Evolutionary conservation across 2,329 filamentous ascomycete species (phyloP), one percentile per base, ranked within the genome.

Genomic region (Ceratocystis huliohia): DNA sequence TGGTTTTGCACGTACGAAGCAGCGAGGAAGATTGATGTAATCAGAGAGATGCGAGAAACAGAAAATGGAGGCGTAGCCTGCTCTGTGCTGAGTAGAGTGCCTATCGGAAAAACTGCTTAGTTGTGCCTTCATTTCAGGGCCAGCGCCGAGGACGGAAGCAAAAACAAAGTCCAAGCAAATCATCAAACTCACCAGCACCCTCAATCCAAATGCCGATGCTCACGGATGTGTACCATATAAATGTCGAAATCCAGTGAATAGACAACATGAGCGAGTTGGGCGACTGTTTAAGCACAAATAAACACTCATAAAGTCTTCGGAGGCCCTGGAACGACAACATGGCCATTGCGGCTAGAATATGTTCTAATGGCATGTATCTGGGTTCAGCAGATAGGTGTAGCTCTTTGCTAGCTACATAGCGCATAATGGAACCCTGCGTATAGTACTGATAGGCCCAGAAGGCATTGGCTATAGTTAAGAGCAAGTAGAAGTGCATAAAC

Each of bases 401-500:
- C 70, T 79, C 73, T 75, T 75, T 74, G 74, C 73, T 68, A 70
- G 75, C 74, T 75, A 85, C 72, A 17, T 74, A 72, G 33, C 74
- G 74, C 73, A 91, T 81, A 20, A 82, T 70, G 0, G 72, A 69
- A 1, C 88, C 88, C 68, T 78, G 74, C 30, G 72, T 76, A 28
- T 82, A 69, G 65, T 88, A 82, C 74, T 92, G 87, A 70, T 76
- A 75, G 0, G 80, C 82, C 91, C 92, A 96, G 74, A 92, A 88
- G 3, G 84, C 72, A 0, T 89, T 92, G 68, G 84, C 85, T 1
- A 78, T 73, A 3, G 91, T 76, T 2, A 89, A 93, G 45, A 85
- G 74, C 65, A 88, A 73, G 74, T 99, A 97, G 77, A 96, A 97
- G 71, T 94, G 88, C 56, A 81, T 82, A 75, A 97, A 97, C 86